These are phyloP conservation scores for Auxenochlorella pyrenoidosa DNA, from an alignment of 139 green algal species.

Conservation along the genomic window DNA sequence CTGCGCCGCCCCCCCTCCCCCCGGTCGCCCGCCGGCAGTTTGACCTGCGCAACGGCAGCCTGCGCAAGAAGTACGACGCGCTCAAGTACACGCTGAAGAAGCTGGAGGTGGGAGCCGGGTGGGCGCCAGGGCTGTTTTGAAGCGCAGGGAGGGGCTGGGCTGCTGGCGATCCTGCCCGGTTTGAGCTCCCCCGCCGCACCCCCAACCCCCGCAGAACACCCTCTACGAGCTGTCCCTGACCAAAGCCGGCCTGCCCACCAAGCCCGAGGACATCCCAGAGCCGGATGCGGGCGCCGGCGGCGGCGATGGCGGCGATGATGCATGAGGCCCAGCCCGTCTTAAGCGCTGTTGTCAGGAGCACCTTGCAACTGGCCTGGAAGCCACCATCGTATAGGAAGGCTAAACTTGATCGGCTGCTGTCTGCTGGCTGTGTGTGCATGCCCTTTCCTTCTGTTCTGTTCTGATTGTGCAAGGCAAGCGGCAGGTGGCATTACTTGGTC, in stretches of 20 bases:
- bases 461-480: too few species aligned
- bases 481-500: too few species aligned
- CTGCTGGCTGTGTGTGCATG: not conserved
- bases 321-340: not conserved
- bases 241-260: not conserved
- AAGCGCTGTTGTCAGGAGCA: not conserved
- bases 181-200: not conserved
- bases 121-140: too few species aligned
- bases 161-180: too few species aligned
- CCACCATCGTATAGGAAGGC: not conserved
- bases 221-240: slow-evolving; percentile 20
- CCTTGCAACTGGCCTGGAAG: not conserved
- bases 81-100: slow-evolving; percentile 36
- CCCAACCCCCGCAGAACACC: not conserved
- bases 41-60: slow-evolving; percentile 16
- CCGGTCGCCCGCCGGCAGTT: slow-evolving; percentile 6
- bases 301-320: not conserved
- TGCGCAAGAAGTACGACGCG: slow-evolving; percentile 20
- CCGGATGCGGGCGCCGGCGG: not conserved
- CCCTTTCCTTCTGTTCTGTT: too few species aligned
- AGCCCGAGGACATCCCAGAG: not conserved
- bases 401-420: not conserved
- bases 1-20: not conserved
- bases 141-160: too few species aligned
- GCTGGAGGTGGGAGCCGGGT: not conserved